A percentile compares a stretch with the other conserved stretches of the same genome.
Evolutionary conservation across 2,329 filamentous ascomycete species (phyloP).

Genomic region (Colletotrichum sp.): DNA sequence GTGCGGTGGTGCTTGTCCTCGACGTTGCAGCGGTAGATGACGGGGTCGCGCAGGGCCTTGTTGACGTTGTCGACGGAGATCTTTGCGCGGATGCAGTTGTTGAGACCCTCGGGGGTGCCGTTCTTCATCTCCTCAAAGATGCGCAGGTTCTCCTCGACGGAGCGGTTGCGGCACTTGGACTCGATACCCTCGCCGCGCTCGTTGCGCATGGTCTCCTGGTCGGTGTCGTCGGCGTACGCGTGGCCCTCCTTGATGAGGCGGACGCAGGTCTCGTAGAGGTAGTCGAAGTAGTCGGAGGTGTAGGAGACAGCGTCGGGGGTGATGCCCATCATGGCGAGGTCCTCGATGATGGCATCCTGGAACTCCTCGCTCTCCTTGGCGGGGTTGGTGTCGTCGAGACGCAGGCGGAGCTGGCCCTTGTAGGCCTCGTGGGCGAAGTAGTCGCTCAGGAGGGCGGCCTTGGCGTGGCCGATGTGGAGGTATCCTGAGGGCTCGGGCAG

Average conservation of each 20-base stretch:
- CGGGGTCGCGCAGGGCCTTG: conserved; percentile 94
- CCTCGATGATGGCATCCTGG: conserved; percentile 91
- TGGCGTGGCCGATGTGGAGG: conserved; percentile 94
- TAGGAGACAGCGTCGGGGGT: conserved; percentile 86
- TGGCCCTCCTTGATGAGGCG: conserved; percentile 85
- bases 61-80: conserved; percentile 91
- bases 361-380: conserved; percentile 97
- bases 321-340: conserved; percentile 89
- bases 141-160: conserved; percentile 82
- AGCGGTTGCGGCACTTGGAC: conserved; percentile 79
- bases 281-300: conserved; percentile 95
- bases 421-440: conserved; percentile 96
- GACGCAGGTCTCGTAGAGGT: conserved; percentile 85
- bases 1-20: conserved; percentile 75
- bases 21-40: conserved; percentile 93
- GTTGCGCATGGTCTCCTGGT: conserved; percentile 84
- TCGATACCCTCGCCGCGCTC: conserved; percentile 86
- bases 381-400: conserved; percentile 97
- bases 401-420: conserved; percentile 86
- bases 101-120: conserved; percentile 77
- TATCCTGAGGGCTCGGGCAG: conserved; percentile 86
- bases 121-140: conserved; percentile 94
- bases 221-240: conserved; percentile 94
- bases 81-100: conserved; percentile 94
- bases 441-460: conserved; percentile 91